phyloP scores from a whole-genome alignment of 75 land plant species.

The Adiantum capillusveneris region DNA sequence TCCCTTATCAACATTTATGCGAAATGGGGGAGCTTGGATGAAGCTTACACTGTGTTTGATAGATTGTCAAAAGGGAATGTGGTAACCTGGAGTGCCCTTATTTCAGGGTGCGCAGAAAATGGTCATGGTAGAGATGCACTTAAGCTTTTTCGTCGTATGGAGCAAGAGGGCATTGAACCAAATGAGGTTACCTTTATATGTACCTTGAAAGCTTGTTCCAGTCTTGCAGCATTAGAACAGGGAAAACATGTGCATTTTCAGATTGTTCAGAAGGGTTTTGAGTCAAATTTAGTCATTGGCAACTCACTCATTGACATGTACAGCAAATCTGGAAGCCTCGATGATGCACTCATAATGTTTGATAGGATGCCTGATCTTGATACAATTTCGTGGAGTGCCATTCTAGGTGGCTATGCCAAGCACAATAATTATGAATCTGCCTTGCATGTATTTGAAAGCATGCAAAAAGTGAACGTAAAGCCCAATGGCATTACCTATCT shows the following conservation, averaged over 20 bases:
- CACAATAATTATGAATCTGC: constrained; percentile 5
- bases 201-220: constrained; percentile 17
- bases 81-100: constrained; percentile 39
- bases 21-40: constrained; percentile 37
- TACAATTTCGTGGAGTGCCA: constrained; percentile 15
- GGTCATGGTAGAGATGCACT: constrained; percentile 26
- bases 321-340: constrained; percentile 17
- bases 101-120: constrained; percentile 22
- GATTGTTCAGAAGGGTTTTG: constrained; percentile 26
- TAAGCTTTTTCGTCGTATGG: constrained; percentile 26
- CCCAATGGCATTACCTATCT: constrained; percentile 52
- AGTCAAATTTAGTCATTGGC: constrained; percentile 20
- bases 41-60: constrained; percentile 26
- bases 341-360: constrained; percentile 7
- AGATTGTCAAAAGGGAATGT: constrained; percentile 15
- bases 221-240: constrained; percentile 19
- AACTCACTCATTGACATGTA: constrained; percentile 57
- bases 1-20: constrained; percentile 41
- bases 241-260: constrained; percentile 38
- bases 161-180: constrained; percentile 7
- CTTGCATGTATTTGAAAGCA: constrained; percentile 1
- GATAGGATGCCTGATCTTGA: constrained; percentile 9
- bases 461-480: not conserved
- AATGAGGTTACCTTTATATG: constrained; percentile 23
- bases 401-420: constrained; percentile 19